Conservation (phyloP, 75 land plant species). For the Sequoia sempervirens region DNA sequence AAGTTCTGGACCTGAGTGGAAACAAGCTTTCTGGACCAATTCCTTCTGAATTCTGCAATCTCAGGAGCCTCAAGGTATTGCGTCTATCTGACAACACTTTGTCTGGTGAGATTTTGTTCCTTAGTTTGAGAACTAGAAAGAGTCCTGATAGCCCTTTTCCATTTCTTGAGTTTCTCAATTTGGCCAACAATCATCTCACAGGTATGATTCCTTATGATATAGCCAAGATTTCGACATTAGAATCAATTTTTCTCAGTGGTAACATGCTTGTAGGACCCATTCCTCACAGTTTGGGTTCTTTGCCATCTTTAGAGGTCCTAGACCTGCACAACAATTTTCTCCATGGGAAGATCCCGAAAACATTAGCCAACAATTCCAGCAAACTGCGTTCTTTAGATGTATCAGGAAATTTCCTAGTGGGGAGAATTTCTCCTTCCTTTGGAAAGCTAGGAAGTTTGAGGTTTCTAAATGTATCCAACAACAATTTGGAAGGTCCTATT, state of each 20-base stretch:
- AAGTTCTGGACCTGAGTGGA: constrained; percentile 41
- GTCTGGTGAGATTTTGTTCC: constrained; percentile 48
- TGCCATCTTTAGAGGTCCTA: constrained; percentile 12
- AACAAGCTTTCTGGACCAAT: constrained; percentile 55
- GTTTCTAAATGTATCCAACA: constrained; percentile 17
- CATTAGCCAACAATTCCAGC: constrained; percentile 13
- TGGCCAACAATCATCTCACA: constrained; percentile 36
- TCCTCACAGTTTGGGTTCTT: constrained; percentile 15
- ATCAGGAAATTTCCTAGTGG: constrained; percentile 18
- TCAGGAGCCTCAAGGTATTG: constrained; percentile 46
- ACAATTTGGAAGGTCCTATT: constrained; percentile 20
- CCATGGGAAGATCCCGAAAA: constrained; percentile 19
- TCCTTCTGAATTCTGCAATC: constrained; percentile 35
- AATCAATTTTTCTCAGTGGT: constrained; percentile 5
- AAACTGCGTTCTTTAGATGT: constrained; percentile 15
- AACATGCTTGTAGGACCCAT: constrained; percentile 18
- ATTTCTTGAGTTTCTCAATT: constrained; percentile 38
- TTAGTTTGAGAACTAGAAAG: constrained; percentile 20
- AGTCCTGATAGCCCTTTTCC: constrained; percentile 34
- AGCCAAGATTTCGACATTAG: constrained; percentile 5
- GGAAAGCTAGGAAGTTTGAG: constrained; percentile 1
- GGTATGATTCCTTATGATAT: constrained; percentile 32
- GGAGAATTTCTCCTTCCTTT: constrained; percentile 21
- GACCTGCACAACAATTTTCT: constrained; percentile 16
- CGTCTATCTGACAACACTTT: constrained; percentile 53